Evolutionary conservation across 1,139 yeast genomes (phyloP), one percentile per base, ranked within the genome.

Genomic region (Pichia inconspicua): DNA sequence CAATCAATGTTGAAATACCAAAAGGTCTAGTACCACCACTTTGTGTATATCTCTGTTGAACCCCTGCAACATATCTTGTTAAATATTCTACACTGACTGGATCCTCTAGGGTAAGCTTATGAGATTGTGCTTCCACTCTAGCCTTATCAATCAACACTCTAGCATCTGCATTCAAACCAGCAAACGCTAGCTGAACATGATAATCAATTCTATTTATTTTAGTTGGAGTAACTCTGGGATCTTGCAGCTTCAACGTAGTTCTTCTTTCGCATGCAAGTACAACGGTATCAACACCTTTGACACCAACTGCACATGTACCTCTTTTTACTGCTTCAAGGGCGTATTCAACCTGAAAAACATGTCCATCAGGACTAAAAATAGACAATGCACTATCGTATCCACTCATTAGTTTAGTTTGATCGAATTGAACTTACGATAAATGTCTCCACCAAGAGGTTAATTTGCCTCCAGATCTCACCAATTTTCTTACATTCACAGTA

Each of bases 301-400:
- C 92, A 42, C 97, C 98, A 40, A 92, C 96, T 5, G 97, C 96
- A 65, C 96, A 88, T 2, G 98, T 92, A 54, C 98, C 99, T 69
- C 97, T 79, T 66, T 92, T 92, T 47, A 92, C 99, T 1, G 99
- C 99, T 68, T 92, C 99, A 40, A 86, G 77, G 30, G 98, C 99
- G 63, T 92, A 92, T 70, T 92, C 98, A 42, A 94, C 98, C 76
- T 92, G 97, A 74, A 92, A 92, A 66, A 90, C 96, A 67, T 92
- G 97, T 56, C 99, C 99, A 71, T 92, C 98, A 55, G 99, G 99
- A 66, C 95, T 85, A 72, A 92, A 92, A 68, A 92, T 95, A 52
- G 97, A 90, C 63, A 92, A 79, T 53, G 98, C 98, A 78, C 98
- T 83, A 71, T 92, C 98, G 96, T 92, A 92, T 54, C 98, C 97